A percentile compares a stretch with the other conserved stretches of the same genome.
phyloP scores from a whole-genome alignment of 2,329 filamentous ascomycete genomes.

The Atkinsonella texensis region DNA sequence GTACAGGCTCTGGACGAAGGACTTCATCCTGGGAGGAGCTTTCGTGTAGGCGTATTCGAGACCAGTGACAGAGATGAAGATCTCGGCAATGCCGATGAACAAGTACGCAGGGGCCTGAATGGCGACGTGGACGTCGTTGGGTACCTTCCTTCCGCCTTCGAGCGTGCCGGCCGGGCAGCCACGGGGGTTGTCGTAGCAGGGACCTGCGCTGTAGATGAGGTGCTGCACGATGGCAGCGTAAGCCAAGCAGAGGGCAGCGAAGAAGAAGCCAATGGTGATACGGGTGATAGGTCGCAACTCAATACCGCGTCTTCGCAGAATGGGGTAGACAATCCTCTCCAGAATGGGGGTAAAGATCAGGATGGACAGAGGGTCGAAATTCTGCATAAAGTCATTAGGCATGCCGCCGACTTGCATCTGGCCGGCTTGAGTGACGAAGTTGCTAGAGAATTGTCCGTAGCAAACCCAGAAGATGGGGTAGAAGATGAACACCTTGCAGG shows the following conservation, averaged over 20 bases:
- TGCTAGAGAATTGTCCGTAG: constrained; percentile 56
- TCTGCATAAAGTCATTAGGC: constrained; percentile 59
- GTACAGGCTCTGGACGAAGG: constrained; percentile 46
- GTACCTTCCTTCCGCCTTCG: constrained; percentile 17
- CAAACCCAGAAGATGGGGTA: constrained; percentile 57
- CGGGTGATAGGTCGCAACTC: constrained; percentile 53
- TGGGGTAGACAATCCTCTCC: constrained; percentile 49
- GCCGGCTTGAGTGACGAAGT: constrained; percentile 50
- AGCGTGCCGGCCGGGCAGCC: constrained; percentile 21
- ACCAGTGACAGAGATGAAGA: constrained; percentile 54
- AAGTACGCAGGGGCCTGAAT: constrained; percentile 42
- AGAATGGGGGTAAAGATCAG: constrained; percentile 55
- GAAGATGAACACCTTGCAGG: constrained; percentile 59
- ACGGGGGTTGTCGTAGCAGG: constrained; percentile 35
- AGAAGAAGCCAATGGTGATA: constrained; percentile 52
- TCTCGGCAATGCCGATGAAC: constrained; percentile 46
- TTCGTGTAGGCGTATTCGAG: constrained; percentile 66
- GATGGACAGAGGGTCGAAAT: constrained; percentile 54
- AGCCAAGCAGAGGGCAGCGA: constrained; percentile 40
- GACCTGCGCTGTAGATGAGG: constrained; percentile 42
- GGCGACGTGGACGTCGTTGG: constrained; percentile 40
- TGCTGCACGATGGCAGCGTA: constrained; percentile 49
- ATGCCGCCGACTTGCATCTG: constrained; percentile 50
- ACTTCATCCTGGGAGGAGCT: constrained; percentile 57
- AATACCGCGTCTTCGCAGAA: constrained; percentile 43